Percentiles rank a stretch among this genome's conserved stretches.
phyloP scores from a whole-genome alignment of 2,329 filamentous ascomycete genomes.

The Penicillium sp. region DNA sequence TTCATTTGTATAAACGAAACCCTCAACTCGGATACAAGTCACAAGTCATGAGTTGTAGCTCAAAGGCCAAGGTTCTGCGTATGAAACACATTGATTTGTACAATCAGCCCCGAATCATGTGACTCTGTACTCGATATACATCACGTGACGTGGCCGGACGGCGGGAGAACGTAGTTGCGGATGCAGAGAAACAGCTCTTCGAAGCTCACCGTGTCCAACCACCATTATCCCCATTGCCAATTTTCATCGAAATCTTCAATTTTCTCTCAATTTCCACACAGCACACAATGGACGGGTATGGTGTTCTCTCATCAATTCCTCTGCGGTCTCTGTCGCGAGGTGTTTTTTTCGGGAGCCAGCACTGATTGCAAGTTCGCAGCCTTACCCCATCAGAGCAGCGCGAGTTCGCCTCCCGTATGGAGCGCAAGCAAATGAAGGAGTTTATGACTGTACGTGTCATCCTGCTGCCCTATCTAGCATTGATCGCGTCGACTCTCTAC shows the following conservation, averaged over 20 bases:
- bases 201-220: conserved; percentile 13
- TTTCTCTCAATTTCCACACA: neutral
- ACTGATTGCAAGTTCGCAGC: conserved; percentile 36
- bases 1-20: too few species aligned
- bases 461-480: neutral
- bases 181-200: conserved; percentile 19
- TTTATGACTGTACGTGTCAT: conserved; percentile 77
- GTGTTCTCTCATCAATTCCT: neutral
- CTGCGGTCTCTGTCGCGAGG: neutral
- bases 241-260: neutral
- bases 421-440: conserved; percentile 97
- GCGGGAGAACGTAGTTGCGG: conserved; percentile 17
- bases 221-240: conserved; percentile 5
- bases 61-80: too few species aligned
- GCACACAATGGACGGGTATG: conserved; percentile 37
- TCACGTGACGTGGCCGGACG: neutral
- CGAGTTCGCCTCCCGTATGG: conserved; percentile 89
- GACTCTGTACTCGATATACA: neutral
- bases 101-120: conserved; percentile 2
- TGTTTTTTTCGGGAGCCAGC: conserved; percentile 5
- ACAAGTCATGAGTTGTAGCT: too few species aligned
- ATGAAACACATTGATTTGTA: neutral
- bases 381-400: conserved; percentile 78
- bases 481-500: neutral
- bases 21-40: too few species aligned